Percentiles rank a stretch among this genome's conserved stretches.
Conservation (phyloP, 768 basidiomycete species). For the Tricholoma hemisulphureum region DNA sequence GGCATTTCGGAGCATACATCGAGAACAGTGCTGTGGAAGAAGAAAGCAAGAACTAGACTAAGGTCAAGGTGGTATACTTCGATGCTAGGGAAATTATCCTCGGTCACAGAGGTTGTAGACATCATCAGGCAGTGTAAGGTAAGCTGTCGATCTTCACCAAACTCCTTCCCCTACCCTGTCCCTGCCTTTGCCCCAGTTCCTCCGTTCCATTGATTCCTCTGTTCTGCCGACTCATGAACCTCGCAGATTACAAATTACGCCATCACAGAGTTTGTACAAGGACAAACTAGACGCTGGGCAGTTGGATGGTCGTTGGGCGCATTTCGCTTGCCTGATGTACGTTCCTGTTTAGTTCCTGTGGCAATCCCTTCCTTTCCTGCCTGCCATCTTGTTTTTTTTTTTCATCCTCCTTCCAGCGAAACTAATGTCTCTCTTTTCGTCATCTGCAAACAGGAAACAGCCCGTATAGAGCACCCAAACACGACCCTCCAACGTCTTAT, state of each 20-base stretch:
- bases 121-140: conserved; percentile 44
- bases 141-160: conserved; percentile 4
- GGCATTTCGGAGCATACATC: too few relatives aligned
- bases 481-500: conserved; percentile 49
- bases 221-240: neutral
- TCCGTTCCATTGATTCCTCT: too few relatives aligned
- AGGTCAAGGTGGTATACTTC: conserved; percentile 83
- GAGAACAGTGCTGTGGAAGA: too few relatives aligned
- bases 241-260: conserved; percentile 83
- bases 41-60: neutral
- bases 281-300: conserved; percentile 90
- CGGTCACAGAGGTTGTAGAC: conserved; percentile 60
- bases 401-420: neutral
- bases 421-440: neutral
- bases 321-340: conserved; percentile 72
- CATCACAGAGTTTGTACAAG: conserved; percentile 79
- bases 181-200: too few relatives aligned
- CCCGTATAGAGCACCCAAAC: conserved; percentile 36
- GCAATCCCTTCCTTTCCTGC: too few relatives aligned
- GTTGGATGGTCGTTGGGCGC: conserved; percentile 80
- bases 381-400: neutral
- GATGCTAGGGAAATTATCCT: conserved; percentile 85
- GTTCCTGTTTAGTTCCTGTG: too few relatives aligned
- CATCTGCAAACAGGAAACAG: conserved; percentile 25
- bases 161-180: too few relatives aligned